phyloP scores from a whole-genome alignment of 129 eudicot species.

The Pulicaria dysenterica region DNA sequence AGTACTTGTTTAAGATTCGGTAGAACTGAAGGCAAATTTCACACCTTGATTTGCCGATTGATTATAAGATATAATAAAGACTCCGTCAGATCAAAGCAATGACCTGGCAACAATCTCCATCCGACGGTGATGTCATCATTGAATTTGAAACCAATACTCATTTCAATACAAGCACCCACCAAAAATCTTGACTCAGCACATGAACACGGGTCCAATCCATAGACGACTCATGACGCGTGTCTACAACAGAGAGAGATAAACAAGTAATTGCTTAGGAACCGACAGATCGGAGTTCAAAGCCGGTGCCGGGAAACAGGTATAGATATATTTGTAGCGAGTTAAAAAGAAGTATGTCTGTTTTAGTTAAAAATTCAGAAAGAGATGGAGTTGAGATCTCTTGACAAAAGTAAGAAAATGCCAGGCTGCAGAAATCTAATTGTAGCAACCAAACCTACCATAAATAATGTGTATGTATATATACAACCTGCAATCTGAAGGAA shows the following conservation, averaged over 20 bases:
- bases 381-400: conserved; percentile 34
- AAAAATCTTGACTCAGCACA: not conserved
- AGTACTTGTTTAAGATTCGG: too few relatives aligned
- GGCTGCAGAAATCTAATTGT: conserved; percentile 23
- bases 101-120: conserved; percentile 18
- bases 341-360: not conserved
- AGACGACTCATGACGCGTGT: conserved; percentile 35
- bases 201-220: conserved; percentile 20
- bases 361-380: not conserved
- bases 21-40: not conserved
- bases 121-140: conserved; percentile 6
- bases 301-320: conserved; percentile 26
- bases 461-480: not conserved
- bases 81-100: conserved; percentile 14
- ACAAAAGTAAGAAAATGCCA: conserved; percentile 22
- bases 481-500: conserved; percentile 22
- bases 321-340: too few relatives aligned
- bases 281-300: conserved; percentile 26
- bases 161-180: not conserved
- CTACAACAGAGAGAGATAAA: conserved; percentile 24
- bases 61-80: not conserved
- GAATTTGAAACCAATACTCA: not conserved
- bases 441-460: conserved; percentile 34
- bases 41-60: not conserved
- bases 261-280: conserved; percentile 23